phyloP scores from a whole-genome alignment of 441 rosid genomes.

The Aleurites moluccanus region DNA sequence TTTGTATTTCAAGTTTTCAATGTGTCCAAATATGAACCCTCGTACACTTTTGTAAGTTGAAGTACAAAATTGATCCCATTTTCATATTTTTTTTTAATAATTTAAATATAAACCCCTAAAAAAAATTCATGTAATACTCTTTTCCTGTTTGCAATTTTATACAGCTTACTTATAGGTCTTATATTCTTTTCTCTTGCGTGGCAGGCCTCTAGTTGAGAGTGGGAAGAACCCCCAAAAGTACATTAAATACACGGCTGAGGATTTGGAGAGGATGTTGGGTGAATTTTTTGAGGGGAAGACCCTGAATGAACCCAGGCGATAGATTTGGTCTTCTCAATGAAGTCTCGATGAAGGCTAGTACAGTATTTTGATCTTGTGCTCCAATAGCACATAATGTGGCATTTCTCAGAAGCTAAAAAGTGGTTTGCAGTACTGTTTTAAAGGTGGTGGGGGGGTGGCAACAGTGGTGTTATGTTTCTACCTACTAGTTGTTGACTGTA shows the following conservation, averaged over 20 bases:
- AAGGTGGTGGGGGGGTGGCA: background rate
- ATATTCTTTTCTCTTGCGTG: conserved; percentile 1
- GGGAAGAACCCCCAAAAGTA: conserved; percentile 87
- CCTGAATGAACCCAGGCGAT: conserved; percentile 65
- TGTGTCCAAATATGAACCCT: too few species aligned
- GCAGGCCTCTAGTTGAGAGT: conserved; percentile 84
- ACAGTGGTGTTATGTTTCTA: background rate
- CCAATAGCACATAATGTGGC: background rate
- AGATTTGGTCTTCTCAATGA: conserved; percentile 16
- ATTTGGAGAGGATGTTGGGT: conserved; percentile 85
- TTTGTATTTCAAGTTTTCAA: too few species aligned
- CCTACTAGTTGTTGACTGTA: background rate
- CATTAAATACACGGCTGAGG: conserved; percentile 76
- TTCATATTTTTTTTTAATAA: too few species aligned
- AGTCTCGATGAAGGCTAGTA: background rate
- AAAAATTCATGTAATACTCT: background rate
- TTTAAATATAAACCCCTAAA: background rate
- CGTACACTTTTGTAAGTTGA: too few species aligned
- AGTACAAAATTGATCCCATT: too few species aligned
- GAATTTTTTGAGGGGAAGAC: conserved; percentile 93
- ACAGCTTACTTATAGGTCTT: background rate
- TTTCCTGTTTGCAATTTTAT: background rate
- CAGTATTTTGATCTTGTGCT: conserved; percentile 17
- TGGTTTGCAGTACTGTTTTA: background rate
- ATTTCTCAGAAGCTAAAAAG: background rate